Evolutionary conservation across 495 filamentous ascomycete genomes (phyloP).

Genomic region (Penicillium herquei): DNA sequence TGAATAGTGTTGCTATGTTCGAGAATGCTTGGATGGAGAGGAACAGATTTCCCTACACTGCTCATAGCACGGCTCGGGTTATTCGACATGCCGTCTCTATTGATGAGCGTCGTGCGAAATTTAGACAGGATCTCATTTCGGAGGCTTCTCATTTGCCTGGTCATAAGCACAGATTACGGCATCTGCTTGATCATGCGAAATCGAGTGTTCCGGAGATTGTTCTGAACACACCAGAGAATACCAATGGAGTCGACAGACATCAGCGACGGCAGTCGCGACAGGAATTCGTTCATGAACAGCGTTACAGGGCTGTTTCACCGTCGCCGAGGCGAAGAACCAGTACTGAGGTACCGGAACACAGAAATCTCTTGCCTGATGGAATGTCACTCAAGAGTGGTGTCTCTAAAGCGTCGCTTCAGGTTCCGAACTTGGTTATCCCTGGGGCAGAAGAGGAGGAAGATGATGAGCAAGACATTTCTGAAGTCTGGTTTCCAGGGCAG

Average conservation of each 20-base stretch:
- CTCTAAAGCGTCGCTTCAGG: conserved; percentile 10
- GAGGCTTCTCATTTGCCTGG: conserved; percentile 24
- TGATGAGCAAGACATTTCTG: conserved; percentile 65
- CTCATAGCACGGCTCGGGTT: conserved; percentile 65
- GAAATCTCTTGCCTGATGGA: conserved; percentile 5
- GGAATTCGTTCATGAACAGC: conserved; percentile 1
- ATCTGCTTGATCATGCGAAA: conserved; percentile 8
- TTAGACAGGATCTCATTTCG: conserved; percentile 66
- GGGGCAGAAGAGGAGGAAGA: conserved; percentile 47
- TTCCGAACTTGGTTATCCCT: conserved; percentile 5
- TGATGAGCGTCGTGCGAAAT: conserved; percentile 71
- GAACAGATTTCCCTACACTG: conserved; percentile 78
- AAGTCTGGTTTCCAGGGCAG: conserved; percentile 78
- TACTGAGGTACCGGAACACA: conserved; percentile 1
- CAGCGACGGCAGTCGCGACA: not conserved
- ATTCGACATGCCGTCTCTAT: conserved; percentile 72
- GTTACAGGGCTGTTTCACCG: conserved; percentile 14
- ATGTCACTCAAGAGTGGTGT: conserved; percentile 12
- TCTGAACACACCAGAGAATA: not conserved
- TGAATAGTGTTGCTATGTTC: conserved; percentile 77
- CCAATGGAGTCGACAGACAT: not conserved
- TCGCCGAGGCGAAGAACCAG: conserved; percentile 8
- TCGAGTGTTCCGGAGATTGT: conserved; percentile 14
- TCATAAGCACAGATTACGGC: conserved; percentile 8
- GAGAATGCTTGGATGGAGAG: conserved; percentile 82